Evolutionary conservation across 495 filamentous ascomycete genomes (phyloP).

Genomic region (Aspergillus diversus): DNA sequence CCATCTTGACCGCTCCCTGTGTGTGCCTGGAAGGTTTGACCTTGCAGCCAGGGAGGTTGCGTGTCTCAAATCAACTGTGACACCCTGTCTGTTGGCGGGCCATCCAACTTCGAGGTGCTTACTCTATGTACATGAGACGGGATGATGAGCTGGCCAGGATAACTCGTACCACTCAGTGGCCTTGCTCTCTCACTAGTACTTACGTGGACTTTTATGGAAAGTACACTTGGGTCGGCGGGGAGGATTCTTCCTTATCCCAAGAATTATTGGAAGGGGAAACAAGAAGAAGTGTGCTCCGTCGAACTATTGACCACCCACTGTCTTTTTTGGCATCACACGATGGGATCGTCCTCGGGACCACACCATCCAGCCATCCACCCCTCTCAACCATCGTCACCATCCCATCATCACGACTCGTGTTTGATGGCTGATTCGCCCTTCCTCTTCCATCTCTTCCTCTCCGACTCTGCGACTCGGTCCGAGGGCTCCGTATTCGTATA

Average conservation of each 20-base stretch:
- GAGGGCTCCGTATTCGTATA: not conserved
- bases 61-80: constrained; percentile 18
- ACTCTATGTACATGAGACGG: not conserved
- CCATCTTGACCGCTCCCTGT: constrained; percentile 41
- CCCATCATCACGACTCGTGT: not conserved
- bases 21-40: constrained; percentile 39
- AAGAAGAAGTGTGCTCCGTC: too few species aligned
- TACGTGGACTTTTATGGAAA: constrained; percentile 1
- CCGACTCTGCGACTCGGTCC: not conserved
- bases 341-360: not conserved
- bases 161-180: not conserved
- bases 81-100: not conserved
- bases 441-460: not conserved
- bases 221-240: not conserved
- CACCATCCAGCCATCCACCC: not conserved
- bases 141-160: not conserved
- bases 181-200: not conserved
- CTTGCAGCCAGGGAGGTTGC: constrained; percentile 30
- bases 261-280: not conserved
- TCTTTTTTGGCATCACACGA: constrained; percentile 2
- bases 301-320: too few species aligned
- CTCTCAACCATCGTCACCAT: not conserved
- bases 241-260: not conserved
- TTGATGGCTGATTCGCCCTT: not conserved
- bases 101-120: not conserved